Conservation (phyloP, 768 basidiomycete genomes). For the Pleurotus salmoneostramineus region DNA sequence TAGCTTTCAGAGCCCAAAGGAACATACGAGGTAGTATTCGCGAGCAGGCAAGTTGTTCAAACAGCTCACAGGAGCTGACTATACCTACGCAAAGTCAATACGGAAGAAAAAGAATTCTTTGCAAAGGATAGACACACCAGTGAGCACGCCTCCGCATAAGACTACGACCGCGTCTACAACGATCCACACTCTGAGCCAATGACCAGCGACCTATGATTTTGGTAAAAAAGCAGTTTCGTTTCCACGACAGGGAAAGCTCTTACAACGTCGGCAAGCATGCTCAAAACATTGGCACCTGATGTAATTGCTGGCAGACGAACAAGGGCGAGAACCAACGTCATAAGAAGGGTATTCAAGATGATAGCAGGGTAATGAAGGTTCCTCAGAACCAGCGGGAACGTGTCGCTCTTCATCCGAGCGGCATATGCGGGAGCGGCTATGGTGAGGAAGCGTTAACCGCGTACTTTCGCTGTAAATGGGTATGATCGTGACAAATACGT, state of each 20-base stretch:
- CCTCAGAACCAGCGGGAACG: conserved; percentile 56
- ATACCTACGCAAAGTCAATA: conserved; percentile 35
- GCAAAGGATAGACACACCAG: conserved; percentile 38
- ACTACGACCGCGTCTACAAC: conserved; percentile 70
- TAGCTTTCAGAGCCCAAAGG: conserved; percentile 40
- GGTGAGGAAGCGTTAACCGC: background rate
- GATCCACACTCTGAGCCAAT: conserved; percentile 59
- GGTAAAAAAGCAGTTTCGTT: too few relatives aligned
- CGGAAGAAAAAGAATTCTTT: background rate
- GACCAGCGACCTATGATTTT: conserved; percentile 43
- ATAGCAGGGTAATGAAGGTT: conserved; percentile 63
- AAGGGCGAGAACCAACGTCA: conserved; percentile 56
- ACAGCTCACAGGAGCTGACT: conserved; percentile 52
- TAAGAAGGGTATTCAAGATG: conserved; percentile 49
- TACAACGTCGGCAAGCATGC: conserved; percentile 57
- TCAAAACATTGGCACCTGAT: conserved; percentile 57
- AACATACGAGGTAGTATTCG: conserved; percentile 55
- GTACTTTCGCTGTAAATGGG: too few relatives aligned
- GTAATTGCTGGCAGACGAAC: conserved; percentile 49
- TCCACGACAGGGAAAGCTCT: conserved; percentile 3
- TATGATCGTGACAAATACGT: conserved; percentile 7
- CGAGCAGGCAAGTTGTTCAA: conserved; percentile 56
- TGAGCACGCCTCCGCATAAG: conserved; percentile 67
- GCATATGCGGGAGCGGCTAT: conserved; percentile 63
- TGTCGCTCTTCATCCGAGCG: conserved; percentile 51